Percentiles rank a stretch among this genome's conserved stretches.
Conservation (phyloP, 164 flowering plant genomes). For the Nymphaea thermarum region DNA sequence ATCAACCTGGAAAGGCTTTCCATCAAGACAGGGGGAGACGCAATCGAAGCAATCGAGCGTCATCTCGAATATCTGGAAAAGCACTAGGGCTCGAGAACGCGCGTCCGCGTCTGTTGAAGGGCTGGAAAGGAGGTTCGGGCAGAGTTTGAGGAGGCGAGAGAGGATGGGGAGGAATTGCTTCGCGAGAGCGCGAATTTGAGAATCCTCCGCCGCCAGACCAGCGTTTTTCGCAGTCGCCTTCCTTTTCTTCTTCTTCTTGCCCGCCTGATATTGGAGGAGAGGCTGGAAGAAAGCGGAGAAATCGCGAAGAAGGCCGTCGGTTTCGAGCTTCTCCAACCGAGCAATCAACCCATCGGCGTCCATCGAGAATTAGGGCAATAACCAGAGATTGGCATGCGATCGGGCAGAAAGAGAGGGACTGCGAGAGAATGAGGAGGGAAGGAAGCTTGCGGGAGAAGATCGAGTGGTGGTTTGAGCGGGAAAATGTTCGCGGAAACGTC, state of each 20-base stretch:
- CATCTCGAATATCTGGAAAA: slow-evolving; percentile 42
- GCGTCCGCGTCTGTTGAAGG: slow-evolving; percentile 10
- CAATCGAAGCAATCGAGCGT: slow-evolving; percentile 15
- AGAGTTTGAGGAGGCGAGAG: slow-evolving; percentile 34
- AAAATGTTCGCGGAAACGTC: slow-evolving; percentile 6
- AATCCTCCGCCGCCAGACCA: too few species aligned
- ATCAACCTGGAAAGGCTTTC: slow-evolving; percentile 36
- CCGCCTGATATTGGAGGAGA: slow-evolving; percentile 6
- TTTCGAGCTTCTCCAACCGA: slow-evolving; percentile 12
- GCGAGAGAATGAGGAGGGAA: too few species aligned
- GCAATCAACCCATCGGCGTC: slow-evolving; percentile 4
- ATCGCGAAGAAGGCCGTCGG: slow-evolving; percentile 5
- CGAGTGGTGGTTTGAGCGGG: too few species aligned
- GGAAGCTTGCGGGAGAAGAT: too few species aligned
- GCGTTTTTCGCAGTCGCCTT: slow-evolving; percentile 4
- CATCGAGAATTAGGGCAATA: too few species aligned
- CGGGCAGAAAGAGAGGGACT: too few species aligned
- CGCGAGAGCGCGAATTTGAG: slow-evolving; percentile 46
- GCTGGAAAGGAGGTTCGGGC: slow-evolving; percentile 44
- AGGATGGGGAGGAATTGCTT: slow-evolving; percentile 62
- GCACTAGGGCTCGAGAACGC: slow-evolving; percentile 7
- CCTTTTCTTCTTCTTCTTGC: slow-evolving; percentile 4
- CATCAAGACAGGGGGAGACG: slow-evolving; percentile 30
- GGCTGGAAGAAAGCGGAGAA: slow-evolving; percentile 12
- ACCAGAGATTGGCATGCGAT: too few species aligned